Conservation (phyloP, 1,284 basidiomycete genomes). For the Sanghuangporus sanghuang region DNA sequence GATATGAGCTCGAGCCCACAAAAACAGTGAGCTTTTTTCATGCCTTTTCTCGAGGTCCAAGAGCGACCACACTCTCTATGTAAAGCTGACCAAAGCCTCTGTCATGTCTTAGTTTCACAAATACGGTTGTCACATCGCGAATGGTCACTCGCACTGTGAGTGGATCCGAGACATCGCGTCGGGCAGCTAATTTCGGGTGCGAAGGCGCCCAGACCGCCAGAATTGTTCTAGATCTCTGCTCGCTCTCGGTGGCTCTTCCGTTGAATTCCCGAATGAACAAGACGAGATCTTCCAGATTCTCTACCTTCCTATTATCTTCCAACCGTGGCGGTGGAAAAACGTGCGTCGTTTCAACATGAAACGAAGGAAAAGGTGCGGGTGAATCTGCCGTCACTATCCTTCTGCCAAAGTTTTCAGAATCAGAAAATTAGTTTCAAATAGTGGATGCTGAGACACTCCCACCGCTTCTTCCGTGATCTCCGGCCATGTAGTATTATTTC, state of each 20-base stretch:
- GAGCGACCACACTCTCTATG: slow-evolving; percentile 55
- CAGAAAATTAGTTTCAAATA: slow-evolving; percentile 10
- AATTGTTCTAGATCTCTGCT: not conserved
- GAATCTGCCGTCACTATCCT: slow-evolving; percentile 53
- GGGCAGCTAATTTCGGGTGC: not conserved
- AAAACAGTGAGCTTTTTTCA: slow-evolving; percentile 16
- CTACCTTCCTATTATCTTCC: not conserved
- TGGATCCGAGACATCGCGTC: slow-evolving; percentile 8
- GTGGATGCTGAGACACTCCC: slow-evolving; percentile 31
- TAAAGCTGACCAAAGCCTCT: slow-evolving; percentile 31
- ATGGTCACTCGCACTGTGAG: slow-evolving; percentile 37
- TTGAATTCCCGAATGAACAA: slow-evolving; percentile 12
- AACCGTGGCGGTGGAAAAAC: slow-evolving; percentile 35
- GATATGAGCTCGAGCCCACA: slow-evolving; percentile 4
- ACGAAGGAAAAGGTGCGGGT: slow-evolving; percentile 48
- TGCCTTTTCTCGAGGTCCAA: slow-evolving; percentile 66
- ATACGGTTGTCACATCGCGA: slow-evolving; percentile 53
- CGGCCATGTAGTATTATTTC: slow-evolving; percentile 40
- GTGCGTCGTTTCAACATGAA: slow-evolving; percentile 32
- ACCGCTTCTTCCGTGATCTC: slow-evolving; percentile 46
- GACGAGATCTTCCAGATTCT: slow-evolving; percentile 1
- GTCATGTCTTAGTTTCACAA: slow-evolving; percentile 42
- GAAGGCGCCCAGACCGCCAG: slow-evolving; percentile 13
- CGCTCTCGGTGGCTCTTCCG: slow-evolving; percentile 30
- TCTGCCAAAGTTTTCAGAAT: slow-evolving; percentile 27